A percentile compares a stretch with the other conserved stretches of the same genome.
phyloP scores from a whole-genome alignment of 139 green algal genomes.

The Chlorella sp. region DNA sequence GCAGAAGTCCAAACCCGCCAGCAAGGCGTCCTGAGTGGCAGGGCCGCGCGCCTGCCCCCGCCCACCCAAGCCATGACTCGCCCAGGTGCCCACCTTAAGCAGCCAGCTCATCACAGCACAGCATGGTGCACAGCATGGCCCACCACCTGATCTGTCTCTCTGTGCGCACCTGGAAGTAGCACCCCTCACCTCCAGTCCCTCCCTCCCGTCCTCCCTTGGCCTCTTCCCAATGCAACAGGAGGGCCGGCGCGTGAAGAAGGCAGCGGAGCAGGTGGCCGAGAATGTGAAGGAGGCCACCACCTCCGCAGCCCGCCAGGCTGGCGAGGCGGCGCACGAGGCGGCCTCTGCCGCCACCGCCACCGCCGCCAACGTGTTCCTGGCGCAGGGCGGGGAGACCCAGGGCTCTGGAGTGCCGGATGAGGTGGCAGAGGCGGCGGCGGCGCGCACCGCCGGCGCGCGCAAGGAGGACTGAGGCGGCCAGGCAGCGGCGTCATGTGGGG shows the following conservation, averaged over 20 bases:
- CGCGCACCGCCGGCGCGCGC: neutral
- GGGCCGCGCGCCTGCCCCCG: neutral
- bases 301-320: neutral
- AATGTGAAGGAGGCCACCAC: no score
- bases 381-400: conserved; percentile 17
- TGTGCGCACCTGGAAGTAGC: no score
- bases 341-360: conserved; percentile 11
- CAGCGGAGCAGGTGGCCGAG: neutral
- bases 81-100: no score
- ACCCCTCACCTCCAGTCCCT: no score
- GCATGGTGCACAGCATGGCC: no score
- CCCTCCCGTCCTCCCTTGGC: neutral
- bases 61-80: no score
- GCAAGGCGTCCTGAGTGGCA: neutral
- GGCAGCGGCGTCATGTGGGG: no score
- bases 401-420: neutral
- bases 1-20: neutral
- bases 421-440: neutral
- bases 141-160: no score
- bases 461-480: conserved; percentile 16
- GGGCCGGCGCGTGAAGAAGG: neutral
- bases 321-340: neutral
- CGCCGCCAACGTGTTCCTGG: conserved; percentile 5
- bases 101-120: no score
- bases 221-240: neutral